Base-by-base conservation (phyloP, 805 yeast genomes). In the Ogataea thermomethanolica region DNA sequence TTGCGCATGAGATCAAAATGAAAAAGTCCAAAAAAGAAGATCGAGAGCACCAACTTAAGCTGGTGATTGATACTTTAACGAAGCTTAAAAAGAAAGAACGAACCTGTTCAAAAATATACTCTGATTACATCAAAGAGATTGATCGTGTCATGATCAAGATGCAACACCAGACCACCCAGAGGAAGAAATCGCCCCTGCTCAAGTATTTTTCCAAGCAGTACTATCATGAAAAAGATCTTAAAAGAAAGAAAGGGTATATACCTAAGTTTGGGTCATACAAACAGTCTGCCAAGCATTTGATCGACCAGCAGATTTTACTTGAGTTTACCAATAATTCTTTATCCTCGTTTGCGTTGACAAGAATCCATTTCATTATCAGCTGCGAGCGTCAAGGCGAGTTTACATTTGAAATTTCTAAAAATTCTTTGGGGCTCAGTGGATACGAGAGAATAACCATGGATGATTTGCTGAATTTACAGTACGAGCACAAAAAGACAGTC, bases 181-280 rank as follows among this genome's bases (percentile, higher is more conserved):
- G 62, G 58, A 72, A 67, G 61, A 62, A 67, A 56, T 48, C 56
- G 9, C 46, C 49, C 14, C 29, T 59, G 22, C 56, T 46, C 53
- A 67, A 50, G 50, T 64, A 73, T 22, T 84, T 82, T 68, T 79
- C 84, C 37, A 85, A 77, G 55, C 91, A 85, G 51, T 83, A 80
- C 59, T 82, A 82, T 64, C 82, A 84, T 55, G 84, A 80, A 57
- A 66, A 89, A 24, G 85, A 81, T 48, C 64, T 85, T 50, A 79
- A 79, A 54, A 78, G 78, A 54, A 78, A 74, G 63, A 61, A 71
- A 13, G 87, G 88, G 25, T 69, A 82, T 34, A 61, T 82, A 28
- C 87, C 91, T 1, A 76, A 74, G 55, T 85, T 81, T 61, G 95
- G 95, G 3, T 78, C 86, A 1, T 84, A 76, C 66, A 80, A 80